Evolutionary conservation across 345 rosid genomes (phyloP), one percentile per base, ranked within the genome.

Genomic region (Draba incana): DNA sequence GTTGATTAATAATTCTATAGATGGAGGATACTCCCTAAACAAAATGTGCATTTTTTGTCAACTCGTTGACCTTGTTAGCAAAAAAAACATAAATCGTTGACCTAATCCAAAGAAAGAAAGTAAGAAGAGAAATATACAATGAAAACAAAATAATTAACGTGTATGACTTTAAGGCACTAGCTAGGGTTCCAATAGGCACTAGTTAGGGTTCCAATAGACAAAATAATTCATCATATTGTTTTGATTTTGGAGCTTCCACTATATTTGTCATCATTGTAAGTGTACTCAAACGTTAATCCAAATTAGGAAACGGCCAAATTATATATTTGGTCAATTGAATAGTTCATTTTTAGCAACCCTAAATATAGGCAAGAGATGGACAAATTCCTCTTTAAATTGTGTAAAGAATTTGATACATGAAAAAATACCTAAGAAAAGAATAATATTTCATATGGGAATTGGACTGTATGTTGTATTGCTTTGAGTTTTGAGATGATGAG

Each of bases 191-290:
- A 57, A 23, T 57, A 57, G n/a, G 45, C 64, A 33, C 63, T 45
- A 45, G 72, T 56, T 57, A 47, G 20, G 64, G 72, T 46, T 68
- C 47, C 56, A 57, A 23, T 57, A 46, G 64, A 57, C 47, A 57
- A 47, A 57, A 16, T 24, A 20, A 63, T n/a, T 12, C 13, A 12
- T 25, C 37, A 49, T 12, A 37, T 64, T 64, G 27, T 25, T 30
- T 66, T 30, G 62, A 30, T 24, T 53, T 68, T 57, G 64, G 64
- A 47, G 16, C 48, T 46, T 37, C 65, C 65, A 68, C 72, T 30
- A 47, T 15, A 46, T 15, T 48, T 57, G 1, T 38, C 56, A n/a
- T 38, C 30, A 68, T 57, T 10, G 33, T 3, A 6, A 33, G 24
- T 41, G 35, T 41, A 8, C 24, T 57, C 47, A 57, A 57, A 57